Conservation (phyloP, 2,329 filamentous ascomycete species). For the Lachnellula arida region DNA sequence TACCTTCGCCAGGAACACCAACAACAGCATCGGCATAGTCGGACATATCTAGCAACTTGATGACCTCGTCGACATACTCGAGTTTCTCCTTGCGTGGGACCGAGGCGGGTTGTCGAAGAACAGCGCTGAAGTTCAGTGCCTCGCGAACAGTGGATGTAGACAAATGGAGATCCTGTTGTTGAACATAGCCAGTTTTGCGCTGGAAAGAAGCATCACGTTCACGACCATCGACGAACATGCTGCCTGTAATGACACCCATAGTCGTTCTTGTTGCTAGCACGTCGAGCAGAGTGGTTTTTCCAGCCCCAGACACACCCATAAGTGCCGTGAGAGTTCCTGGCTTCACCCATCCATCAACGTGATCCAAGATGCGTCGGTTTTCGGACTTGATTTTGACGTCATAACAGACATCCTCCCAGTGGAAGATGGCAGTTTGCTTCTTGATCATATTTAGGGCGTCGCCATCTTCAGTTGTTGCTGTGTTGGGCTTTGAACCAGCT, state of each 20-base stretch:
- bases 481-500: not conserved
- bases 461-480: not conserved
- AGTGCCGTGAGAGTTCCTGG: slow-evolving; percentile 64
- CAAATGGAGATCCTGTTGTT: slow-evolving; percentile 89
- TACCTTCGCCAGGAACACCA: slow-evolving; percentile 84
- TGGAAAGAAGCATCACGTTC: slow-evolving; percentile 63
- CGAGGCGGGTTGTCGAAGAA: slow-evolving; percentile 77
- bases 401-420: slow-evolving; percentile 52
- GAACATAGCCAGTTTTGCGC: slow-evolving; percentile 86
- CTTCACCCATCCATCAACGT: slow-evolving; percentile 68
- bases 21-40: slow-evolving; percentile 88
- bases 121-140: slow-evolving; percentile 78
- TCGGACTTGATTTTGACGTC: slow-evolving; percentile 67
- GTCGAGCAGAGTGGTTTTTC: slow-evolving; percentile 82
- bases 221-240: slow-evolving; percentile 52
- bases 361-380: slow-evolving; percentile 57
- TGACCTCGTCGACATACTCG: slow-evolving; percentile 88
- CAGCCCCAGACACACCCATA: slow-evolving; percentile 62
- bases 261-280: slow-evolving; percentile 75
- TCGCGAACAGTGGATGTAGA: slow-evolving; percentile 82
- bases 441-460: slow-evolving; percentile 7
- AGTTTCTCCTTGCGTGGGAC: slow-evolving; percentile 73
- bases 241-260: slow-evolving; percentile 83
- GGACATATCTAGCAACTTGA: slow-evolving; percentile 86
- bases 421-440: slow-evolving; percentile 27